Base-by-base conservation (phyloP, 768 basidiomycete genomes). In the Infundibulicybe gibba region DNA sequence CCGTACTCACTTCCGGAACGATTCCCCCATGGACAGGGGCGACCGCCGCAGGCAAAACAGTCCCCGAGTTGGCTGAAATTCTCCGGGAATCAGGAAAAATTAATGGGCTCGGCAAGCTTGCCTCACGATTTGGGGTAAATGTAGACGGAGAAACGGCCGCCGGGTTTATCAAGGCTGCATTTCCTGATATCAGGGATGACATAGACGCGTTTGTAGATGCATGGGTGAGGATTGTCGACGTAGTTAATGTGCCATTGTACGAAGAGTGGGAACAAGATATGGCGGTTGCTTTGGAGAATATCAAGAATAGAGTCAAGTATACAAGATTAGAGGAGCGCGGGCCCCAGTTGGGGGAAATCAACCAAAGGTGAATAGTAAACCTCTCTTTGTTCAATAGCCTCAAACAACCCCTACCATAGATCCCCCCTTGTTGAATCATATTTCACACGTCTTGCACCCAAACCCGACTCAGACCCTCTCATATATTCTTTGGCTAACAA, bases 401-500 rank as follows among this genome's bases (percentile, higher is more conserved):
- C 33, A 50, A 19, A 48, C 38, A 32, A 16, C 21, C 31, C 15
- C 9, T 38, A 35, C 47, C 30, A 0, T 54, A 97, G 94, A 34
- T 76, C 72, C 13, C 93, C 95, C 16, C 73, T 99, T 38, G 87
- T 92, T 38, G 97, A 98, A 59, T 66, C 77, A 3, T 97, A 97
- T 69, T 99, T 99, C 67, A 97, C 94, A 1, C 85, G 93, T 19
- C 64, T 97, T 11, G 70, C 52, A 33, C 76, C 71, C 31, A 65
- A 57, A 17, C 57, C 64, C 8, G 49, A 68, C 32, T 63, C 70
- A 12, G 75, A 79, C 44, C 76, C 73, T n/a, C 59, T 71, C 25
- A 70, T 77, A 12, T 88, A 93, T 59, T 85, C 89, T 2, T 71
- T 99, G 21, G 97, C 95, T 5, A 97, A 98, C 66, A 99, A 99